Conservation (phyloP, 1,284 basidiomycete genomes). For the Cystobasidium slooffiae region DNA sequence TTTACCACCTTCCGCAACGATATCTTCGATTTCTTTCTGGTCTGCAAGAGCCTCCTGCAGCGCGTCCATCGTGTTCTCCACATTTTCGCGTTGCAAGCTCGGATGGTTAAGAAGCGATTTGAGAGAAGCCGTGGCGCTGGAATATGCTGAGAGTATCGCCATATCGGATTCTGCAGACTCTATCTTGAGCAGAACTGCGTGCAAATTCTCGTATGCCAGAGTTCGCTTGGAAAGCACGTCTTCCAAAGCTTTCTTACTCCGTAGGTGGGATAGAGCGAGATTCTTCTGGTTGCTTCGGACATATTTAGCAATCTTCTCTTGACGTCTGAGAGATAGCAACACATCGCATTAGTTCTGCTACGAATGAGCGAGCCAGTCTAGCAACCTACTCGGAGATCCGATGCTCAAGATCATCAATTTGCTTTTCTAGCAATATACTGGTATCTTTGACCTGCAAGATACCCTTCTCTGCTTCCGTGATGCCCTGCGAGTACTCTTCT, state of each 20-base stretch:
- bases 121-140: conserved; percentile 77
- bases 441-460: conserved; percentile 75
- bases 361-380: neutral
- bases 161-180: conserved; percentile 86
- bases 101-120: conserved; percentile 76
- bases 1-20: conserved; percentile 70
- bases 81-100: conserved; percentile 71
- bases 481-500: conserved; percentile 59
- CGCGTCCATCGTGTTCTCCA: conserved; percentile 84
- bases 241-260: conserved; percentile 77
- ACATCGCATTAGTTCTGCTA: too few species aligned
- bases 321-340: conserved; percentile 63
- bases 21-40: conserved; percentile 79
- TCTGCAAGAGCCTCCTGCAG: conserved; percentile 80
- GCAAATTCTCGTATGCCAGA: conserved; percentile 72
- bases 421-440: conserved; percentile 67
- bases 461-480: conserved; percentile 71
- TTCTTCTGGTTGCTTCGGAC: conserved; percentile 72
- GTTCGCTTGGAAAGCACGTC: conserved; percentile 76
- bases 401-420: conserved; percentile 68
- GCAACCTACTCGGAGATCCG: conserved; percentile 69
- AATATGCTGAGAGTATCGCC: conserved; percentile 84
- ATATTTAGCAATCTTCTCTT: conserved; percentile 67
- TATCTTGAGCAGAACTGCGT: conserved; percentile 75
- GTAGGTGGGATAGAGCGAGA: conserved; percentile 73